Evolutionary conservation across 805 yeast genomes (phyloP), one percentile per base, ranked within the genome.

Genomic region (Suhomyces sp.): DNA sequence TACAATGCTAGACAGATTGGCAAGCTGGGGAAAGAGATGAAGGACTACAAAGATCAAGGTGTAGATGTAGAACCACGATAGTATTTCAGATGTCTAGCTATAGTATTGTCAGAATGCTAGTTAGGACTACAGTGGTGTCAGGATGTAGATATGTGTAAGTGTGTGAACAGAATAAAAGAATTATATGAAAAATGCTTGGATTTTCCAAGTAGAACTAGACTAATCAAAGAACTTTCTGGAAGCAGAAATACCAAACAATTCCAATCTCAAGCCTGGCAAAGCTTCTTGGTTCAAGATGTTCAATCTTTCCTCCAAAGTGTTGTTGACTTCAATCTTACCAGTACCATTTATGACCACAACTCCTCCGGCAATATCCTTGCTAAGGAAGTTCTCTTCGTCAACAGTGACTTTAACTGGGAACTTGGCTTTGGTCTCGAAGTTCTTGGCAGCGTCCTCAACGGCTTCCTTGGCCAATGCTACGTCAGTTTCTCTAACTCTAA

Each of bases 271-370:
- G 50, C 92, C 96, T 46, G 99, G 99, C 60, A 94, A 82, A 6
- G 97, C 87, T 63, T 84, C 89, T 67, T 88, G 87, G 37, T 87
- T 81, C 62, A 94, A 79, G 56, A 94, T 73, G 63, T 85, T 81
- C 65, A 94, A 83, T 75, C 99, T 89, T 78, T 92, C 97, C 64
- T 91, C 97, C 64, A 94, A 80, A 46, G 99, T 92, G 77, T 94
- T 94, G 73, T 89, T 80, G 51, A 94, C 89, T 61, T 87, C 92
- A 59, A 94, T 91, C 74, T 87, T 89, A 50, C 96, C 96, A 43
- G 81, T 69, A 35, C 81, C 80, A 66, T 87, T 88, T 51, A 80
- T 69, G 46, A 89, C 78, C 45, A 90, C 71, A 39, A 85, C 89
- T 66, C 99, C 99, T 57, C 99, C 99, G 37, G 93, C 84, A 56